Evolutionary conservation across 805 yeast species (phyloP), one percentile per base, ranked within the genome.

Genomic region (Zygosaccharomyces siamensis): DNA sequence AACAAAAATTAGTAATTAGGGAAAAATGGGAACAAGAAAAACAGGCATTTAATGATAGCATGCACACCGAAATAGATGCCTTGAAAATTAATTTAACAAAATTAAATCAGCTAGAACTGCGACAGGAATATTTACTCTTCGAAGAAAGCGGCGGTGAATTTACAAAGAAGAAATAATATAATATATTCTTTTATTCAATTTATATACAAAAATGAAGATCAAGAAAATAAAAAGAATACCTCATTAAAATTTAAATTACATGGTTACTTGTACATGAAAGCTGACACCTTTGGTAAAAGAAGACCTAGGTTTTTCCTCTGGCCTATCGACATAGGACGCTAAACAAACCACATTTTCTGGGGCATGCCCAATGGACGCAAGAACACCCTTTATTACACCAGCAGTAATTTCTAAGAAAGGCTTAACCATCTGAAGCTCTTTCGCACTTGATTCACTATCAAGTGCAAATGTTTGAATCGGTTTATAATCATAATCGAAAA

Each of bases 351-450:
- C 57, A 26, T 61, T 59, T 3, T 59, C 64, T 8, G 56, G 43
- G 6, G 57, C 43, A 33, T 60, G 58, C 5, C 68, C 68, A 7
- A 66, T 48, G 5, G 69, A 64, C 7, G 58, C 46, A 30, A 66
- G 50, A 0, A 66, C 68, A 12, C 70, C 70, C 36, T 55, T 59
- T 7, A 66, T 64, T 20, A 66, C 53, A 4, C 70, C 70, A 7
- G 63, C 58, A 3, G 69, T 67, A 8, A 66, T 52, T 35, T 66
- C 67, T 26, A 66, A 48, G 47, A 62, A 66, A 12, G 70, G 69
- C 45, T 62, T 62, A 1, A 61, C 57, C 49, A 62, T 45, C 36
- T 56, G 53, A 27, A 59, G 46, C 28, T 64, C 68, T 36, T 51
- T 52, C 20, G 51, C 58, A 1, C 51, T 33, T 4, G 51, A 45